phyloP scores from a whole-genome alignment of 139 green algal species.

The Volvox africanus region DNA sequence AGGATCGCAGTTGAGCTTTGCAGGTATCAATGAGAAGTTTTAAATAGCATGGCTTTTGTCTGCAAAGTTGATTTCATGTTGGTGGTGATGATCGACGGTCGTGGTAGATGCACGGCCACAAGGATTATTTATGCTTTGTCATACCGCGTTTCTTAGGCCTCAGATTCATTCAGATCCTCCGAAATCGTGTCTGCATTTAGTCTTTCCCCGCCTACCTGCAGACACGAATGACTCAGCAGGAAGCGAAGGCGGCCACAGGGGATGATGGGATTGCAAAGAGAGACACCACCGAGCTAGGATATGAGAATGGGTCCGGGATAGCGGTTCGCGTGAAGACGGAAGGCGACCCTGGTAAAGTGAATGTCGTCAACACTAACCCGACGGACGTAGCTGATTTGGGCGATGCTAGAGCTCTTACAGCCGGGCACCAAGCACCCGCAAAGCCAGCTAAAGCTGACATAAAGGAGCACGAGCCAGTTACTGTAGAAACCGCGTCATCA shows the following conservation, averaged over 20 bases:
- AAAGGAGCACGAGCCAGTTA: background rate
- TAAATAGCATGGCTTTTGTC: too few relatives aligned
- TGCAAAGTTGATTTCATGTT: too few relatives aligned
- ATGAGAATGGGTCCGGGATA: conserved; percentile 12
- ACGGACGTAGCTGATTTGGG: background rate
- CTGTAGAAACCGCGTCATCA: too few relatives aligned
- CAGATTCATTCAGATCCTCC: too few relatives aligned
- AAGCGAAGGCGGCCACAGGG: background rate
- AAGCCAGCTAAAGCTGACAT: background rate
- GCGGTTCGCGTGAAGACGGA: background rate
- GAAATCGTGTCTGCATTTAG: too few relatives aligned
- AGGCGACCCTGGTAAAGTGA: background rate
- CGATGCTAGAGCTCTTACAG: background rate
- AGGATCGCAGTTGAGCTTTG: too few relatives aligned
- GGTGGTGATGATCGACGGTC: too few relatives aligned
- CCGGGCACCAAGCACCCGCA: too few relatives aligned
- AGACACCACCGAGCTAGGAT: background rate
- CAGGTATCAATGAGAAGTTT: too few relatives aligned
- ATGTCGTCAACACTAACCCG: background rate
- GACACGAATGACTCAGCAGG: conserved; percentile 20
- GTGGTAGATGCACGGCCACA: too few relatives aligned
- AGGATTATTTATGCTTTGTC: too few relatives aligned
- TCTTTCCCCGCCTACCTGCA: background rate
- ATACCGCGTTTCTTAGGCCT: too few relatives aligned
- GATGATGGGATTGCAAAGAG: background rate